phyloP scores from a whole-genome alignment of 2,329 filamentous ascomycete species.

The Cercospora janseana region DNA sequence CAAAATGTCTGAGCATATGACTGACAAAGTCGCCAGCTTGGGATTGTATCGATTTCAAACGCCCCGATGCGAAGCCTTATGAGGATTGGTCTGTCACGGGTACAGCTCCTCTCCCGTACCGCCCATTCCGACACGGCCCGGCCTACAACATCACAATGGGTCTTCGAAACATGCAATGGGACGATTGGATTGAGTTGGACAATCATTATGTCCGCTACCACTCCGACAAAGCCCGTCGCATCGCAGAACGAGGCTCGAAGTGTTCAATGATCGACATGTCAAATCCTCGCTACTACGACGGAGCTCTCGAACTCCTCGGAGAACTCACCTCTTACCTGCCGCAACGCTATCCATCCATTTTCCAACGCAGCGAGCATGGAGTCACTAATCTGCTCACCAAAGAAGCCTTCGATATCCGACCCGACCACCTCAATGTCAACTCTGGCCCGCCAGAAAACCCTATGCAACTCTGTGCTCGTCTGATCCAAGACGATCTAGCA shows the following conservation, averaged over 20 bases:
- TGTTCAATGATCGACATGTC: constrained; percentile 68
- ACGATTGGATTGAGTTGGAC: constrained; percentile 83
- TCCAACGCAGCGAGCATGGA: constrained; percentile 60
- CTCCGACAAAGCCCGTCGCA: constrained; percentile 66
- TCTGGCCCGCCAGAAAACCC: constrained; percentile 61
- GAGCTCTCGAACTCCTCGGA: constrained; percentile 71
- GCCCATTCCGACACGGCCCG: constrained; percentile 74
- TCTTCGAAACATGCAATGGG: constrained; percentile 65
- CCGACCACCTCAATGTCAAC: constrained; percentile 54
- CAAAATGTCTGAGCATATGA: constrained; percentile 2
- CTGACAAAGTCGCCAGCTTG: constrained; percentile 48
- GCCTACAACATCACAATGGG: constrained; percentile 73
- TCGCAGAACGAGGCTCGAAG: constrained; percentile 63
- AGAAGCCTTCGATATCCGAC: constrained; percentile 67
- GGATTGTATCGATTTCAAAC: constrained; percentile 57
- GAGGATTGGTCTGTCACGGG: constrained; percentile 64
- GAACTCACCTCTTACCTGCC: constrained; percentile 70
- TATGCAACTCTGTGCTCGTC: constrained; percentile 69
- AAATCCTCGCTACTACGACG: constrained; percentile 57
- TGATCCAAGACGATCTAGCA: constrained; percentile 78
- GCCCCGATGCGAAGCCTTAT: constrained; percentile 61
- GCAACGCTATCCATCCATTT: constrained; percentile 71
- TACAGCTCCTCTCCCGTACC: constrained; percentile 74
- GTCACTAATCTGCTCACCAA: constrained; percentile 69
- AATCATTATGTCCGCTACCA: constrained; percentile 74